These are phyloP conservation scores for Paraphoma chrysanthemicola DNA, from an alignment of 2,329 filamentous ascomycete genomes.

Conservation along the genomic window DNA sequence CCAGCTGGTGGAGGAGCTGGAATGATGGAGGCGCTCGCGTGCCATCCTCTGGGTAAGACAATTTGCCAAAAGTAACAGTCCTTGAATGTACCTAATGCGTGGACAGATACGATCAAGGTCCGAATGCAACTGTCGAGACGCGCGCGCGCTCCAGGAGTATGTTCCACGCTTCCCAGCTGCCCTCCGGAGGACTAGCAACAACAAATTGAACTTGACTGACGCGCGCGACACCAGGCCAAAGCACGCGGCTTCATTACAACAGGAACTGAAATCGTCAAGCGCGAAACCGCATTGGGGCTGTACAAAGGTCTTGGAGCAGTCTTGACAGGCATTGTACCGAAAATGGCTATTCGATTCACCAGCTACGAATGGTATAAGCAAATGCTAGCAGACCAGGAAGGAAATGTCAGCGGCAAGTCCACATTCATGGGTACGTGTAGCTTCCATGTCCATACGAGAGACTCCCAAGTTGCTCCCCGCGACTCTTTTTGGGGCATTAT, in stretches of 20 bases:
- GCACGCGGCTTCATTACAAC: constrained; percentile 88
- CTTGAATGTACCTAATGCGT: constrained; percentile 21
- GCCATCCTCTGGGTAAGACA: constrained; percentile 83
- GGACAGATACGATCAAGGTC: constrained; percentile 95
- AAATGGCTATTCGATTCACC: constrained; percentile 99
- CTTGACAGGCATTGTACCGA: constrained; percentile 93
- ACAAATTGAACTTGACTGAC: constrained; percentile 10
- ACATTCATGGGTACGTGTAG: constrained; percentile 72
- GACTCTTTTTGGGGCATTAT: neutral
- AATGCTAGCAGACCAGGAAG: constrained; percentile 72
- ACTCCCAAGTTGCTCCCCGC: neutral
- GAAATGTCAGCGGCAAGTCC: constrained; percentile 70
- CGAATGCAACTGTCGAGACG: constrained; percentile 97
- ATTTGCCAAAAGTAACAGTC: neutral
- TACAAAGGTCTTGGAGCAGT: constrained; percentile 99
- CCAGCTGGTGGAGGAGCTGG: constrained; percentile 93
- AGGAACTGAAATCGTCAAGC: constrained; percentile 82
- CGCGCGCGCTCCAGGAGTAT: constrained; percentile 78
- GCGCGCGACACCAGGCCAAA: constrained; percentile 58
- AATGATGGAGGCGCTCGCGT: constrained; percentile 98
- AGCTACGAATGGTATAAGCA: constrained; percentile 97
- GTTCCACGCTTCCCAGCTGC: constrained; percentile 32
- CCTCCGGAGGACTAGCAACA: neutral
- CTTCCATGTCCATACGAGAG: neutral
- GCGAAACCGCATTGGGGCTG: constrained; percentile 88